Percentiles rank a stretch among this genome's conserved stretches.
These are phyloP conservation scores for Agrostemma githago DNA, from an alignment of 148 eudicot species.

Conservation along the genomic window DNA sequence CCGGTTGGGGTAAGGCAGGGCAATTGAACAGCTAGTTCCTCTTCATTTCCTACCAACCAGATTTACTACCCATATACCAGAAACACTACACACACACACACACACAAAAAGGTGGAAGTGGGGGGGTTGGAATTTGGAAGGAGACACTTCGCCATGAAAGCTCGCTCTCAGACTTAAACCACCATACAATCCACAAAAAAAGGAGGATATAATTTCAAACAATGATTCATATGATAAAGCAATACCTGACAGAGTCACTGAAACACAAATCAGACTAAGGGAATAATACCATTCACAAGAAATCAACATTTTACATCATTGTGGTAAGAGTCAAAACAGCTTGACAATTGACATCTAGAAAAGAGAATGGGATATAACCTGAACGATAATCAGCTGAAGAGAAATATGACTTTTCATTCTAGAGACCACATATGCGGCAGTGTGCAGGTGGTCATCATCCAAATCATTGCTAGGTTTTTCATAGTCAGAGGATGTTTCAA, in stretches of 20 bases:
- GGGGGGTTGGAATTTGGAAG: neutral
- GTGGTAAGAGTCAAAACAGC: neutral
- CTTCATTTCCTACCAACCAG: neutral
- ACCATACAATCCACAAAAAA: neutral
- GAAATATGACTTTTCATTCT: constrained; percentile 83
- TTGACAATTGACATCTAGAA: neutral
- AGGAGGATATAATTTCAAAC: neutral
- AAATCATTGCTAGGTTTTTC: constrained; percentile 43
- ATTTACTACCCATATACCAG: neutral
- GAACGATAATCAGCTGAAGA: constrained; percentile 71
- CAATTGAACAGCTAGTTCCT: neutral
- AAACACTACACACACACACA: neutral
- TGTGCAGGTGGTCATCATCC: constrained; percentile 71
- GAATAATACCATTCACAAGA: neutral
- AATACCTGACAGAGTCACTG: neutral
- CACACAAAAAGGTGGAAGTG: neutral
- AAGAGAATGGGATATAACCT: constrained; percentile 41
- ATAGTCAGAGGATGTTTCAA: constrained; percentile 42
- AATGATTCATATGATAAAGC: neutral
- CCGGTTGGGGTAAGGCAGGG: too few species aligned
- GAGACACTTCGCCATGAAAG: neutral
- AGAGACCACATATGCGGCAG: constrained; percentile 71
- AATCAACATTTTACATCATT: neutral
- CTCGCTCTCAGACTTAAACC: constrained; percentile 2
- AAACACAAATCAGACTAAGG: neutral